phyloP scores from a whole-genome alignment of 164 flowering plant species.

The Chimonanthus salicifolius region DNA sequence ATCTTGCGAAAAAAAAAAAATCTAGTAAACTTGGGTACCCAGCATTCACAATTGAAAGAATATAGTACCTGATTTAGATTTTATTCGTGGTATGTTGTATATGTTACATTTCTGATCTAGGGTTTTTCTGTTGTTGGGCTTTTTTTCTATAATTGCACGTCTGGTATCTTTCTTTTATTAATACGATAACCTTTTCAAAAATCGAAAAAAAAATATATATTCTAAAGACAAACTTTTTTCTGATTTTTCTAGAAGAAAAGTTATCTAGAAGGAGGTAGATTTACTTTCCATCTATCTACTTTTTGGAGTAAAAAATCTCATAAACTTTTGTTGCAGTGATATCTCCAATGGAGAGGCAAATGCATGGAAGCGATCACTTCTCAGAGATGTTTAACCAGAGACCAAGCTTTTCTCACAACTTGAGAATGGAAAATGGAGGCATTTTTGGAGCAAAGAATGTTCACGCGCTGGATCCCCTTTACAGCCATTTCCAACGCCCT shows the following conservation, averaged over 20 bases:
- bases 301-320: constrained; percentile 1
- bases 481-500: constrained; percentile 17
- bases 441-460: constrained; percentile 6
- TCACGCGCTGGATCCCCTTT: constrained; percentile 12
- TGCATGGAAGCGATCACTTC: constrained; percentile 15
- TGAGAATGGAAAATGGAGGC: constrained; percentile 11
- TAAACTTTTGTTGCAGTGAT: constrained; percentile 23
- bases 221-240: background rate
- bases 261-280: background rate
- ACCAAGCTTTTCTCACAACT: constrained; percentile 15
- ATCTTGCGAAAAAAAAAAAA: too few relatives aligned
- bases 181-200: too few relatives aligned
- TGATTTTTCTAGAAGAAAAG: background rate
- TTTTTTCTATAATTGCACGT: too few relatives aligned
- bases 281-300: background rate
- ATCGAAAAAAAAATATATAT: too few relatives aligned
- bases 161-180: too few relatives aligned
- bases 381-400: constrained; percentile 19
- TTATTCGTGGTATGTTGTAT: background rate
- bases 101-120: too few relatives aligned
- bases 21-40: background rate
- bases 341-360: constrained; percentile 17
- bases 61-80: background rate
- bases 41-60: too few relatives aligned
- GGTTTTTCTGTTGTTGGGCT: too few relatives aligned